Evolutionary conservation across 164 flowering plant species (phyloP), one percentile per base, ranked within the genome.

Genomic region (Dillenia suffruticosa): DNA sequence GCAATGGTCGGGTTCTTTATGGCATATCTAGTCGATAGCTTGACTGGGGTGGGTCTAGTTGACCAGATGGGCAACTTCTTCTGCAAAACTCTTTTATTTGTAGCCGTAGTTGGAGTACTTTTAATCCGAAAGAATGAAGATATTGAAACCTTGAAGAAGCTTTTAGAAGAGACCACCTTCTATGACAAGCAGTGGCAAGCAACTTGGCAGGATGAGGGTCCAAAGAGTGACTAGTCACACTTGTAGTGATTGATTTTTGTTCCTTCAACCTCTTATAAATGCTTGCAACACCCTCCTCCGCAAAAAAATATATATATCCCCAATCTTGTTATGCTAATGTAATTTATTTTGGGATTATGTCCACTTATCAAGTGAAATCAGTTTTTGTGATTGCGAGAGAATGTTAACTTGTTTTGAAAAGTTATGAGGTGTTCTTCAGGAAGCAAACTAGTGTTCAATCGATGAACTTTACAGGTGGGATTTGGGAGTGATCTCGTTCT

Each of bases 161-260:
- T 94, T 64, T 0, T 91, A 5, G 92, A 91, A 2, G 99, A 89
- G 76, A 77, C 96, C 13, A 94, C 95, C 19, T 86, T 91, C 66
- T 91, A 94, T 47, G 99, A 94, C 81, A 91, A 91, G 83, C 99
- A 94, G 74, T 91, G 97, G 97, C 99, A 91, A 84, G 99, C 97
- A 70, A 76, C 99, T 15, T 94, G 97, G 97, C 81, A 88, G 69
- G 99, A 91, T 57, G 95, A 89, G 59, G 60, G 60, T 60, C 55
- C 76, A 24, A 76, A 76, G 66, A 72, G 76, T 51, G 77, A 79
- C 54, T 82, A 77, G 64, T 46, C 40, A 14, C 14, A 22, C 56
- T 47, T 60, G 22, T n/a, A 48, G 46, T 57, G 24, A 14, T 51
- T 59, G 58, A 55, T 56, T 52, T 44, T 63, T 56, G 17, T 51